These are phyloP conservation scores for Pseudomassariella vexata DNA, from an alignment of 2,329 filamentous ascomycete genomes.

Conservation along the genomic window DNA sequence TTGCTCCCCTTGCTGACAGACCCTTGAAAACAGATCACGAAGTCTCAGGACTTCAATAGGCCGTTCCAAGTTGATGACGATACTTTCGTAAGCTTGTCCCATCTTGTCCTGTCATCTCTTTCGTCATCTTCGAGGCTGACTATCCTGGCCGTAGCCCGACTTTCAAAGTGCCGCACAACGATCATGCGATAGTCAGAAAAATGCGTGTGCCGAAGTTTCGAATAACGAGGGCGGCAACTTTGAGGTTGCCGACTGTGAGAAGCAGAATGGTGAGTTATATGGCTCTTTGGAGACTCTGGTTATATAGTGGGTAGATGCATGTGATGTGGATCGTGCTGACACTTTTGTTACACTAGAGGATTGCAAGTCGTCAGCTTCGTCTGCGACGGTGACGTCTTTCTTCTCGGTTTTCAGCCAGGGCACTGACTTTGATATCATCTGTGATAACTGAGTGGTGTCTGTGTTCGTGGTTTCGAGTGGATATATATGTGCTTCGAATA, in stretches of 20 bases:
- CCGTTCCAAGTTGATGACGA: constrained; percentile 38
- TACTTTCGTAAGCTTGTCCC: constrained; percentile 41
- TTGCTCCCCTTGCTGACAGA: too few relatives aligned
- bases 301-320: too few relatives aligned
- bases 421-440: constrained; percentile 40
- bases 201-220: constrained; percentile 36
- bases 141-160: constrained; percentile 26
- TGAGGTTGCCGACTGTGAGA: constrained; percentile 37
- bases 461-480: too few relatives aligned
- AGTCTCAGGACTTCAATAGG: constrained; percentile 30
- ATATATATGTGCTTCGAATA: too few relatives aligned
- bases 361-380: constrained; percentile 29
- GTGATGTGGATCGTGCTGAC: background rate
- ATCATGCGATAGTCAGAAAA: constrained; percentile 44
- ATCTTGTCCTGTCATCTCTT: constrained; percentile 4
- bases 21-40: constrained; percentile 35
- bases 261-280: constrained; percentile 35
- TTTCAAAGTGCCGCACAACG: constrained; percentile 35
- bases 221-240: constrained; percentile 29
- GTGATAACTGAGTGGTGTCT: too few relatives aligned
- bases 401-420: constrained; percentile 30
- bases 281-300: background rate
- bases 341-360: constrained; percentile 19
- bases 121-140: background rate
- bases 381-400: constrained; percentile 25